Base-by-base conservation (phyloP, 441 rosid genomes). In the Pelargonium cotyledonis region DNA sequence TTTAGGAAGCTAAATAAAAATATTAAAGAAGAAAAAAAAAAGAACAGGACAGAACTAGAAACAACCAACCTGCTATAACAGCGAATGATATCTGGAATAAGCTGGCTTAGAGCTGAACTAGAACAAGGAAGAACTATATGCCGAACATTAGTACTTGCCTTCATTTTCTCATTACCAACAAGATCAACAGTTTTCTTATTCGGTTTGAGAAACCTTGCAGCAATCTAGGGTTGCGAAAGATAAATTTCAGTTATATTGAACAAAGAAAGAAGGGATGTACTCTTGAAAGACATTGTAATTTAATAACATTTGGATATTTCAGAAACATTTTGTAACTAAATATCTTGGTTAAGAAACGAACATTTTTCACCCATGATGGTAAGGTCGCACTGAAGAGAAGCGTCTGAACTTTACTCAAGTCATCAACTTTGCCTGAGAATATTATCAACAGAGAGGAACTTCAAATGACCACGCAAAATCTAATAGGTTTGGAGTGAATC, bases 341-440 rank as follows among this genome's bases (percentile, higher is more conserved):
- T 12, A 63, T 55, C 18, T 55, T 16, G 53, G 64, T 46, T 38
- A 47, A 74, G 72, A 76, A 61, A 83, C 95, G 7, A 69, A 91
- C 99, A 46, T 80, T 70, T 82, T 95, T 78, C 83, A 91, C 97
- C 99, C 97, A 95, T 53, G 26, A 8, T 12, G 96, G 99, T 69
- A 95, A 79, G 65, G 97, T 95, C 23, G 97, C 97, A 81, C 99
- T 95, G 81, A 91, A 90, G 70, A 95, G 99, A 81, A 95, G 95
- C 2, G 99, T 95, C 86, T 90, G 97, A 71, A 95, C 99, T 77
- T 89, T 91, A 65, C 65, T 90, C 68, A 83, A 81, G 74, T 95
- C 97, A 72, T 76, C 82, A 12, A 91, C 97, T 78, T 91, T 90
- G 66, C 99, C 99, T 91, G 82, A 55, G 78, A 76, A 73, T 38